phyloP scores from a whole-genome alignment of 495 filamentous ascomycete genomes.

The Staphylotrichum tortipilum region DNA sequence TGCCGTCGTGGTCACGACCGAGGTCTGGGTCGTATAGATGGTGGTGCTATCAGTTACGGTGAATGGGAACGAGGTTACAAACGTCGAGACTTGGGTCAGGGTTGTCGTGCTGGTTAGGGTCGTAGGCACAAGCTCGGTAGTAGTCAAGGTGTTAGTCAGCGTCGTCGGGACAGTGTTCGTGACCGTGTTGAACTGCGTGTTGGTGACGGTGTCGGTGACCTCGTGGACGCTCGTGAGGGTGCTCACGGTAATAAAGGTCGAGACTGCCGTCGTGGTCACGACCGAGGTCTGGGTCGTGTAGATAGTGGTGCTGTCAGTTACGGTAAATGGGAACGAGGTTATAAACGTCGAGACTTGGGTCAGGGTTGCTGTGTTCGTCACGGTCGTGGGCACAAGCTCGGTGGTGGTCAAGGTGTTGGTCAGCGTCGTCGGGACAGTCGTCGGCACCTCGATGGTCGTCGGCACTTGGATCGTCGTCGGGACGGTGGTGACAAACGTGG shows the following conservation, averaged over 20 bases:
- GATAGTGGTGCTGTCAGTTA: conserved; percentile 22
- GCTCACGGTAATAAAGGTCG: conserved; percentile 19
- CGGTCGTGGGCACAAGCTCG: neutral
- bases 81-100: conserved; percentile 10
- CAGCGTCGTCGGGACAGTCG: conserved; percentile 1
- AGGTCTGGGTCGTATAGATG: conserved; percentile 14
- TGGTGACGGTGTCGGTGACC: conserved; percentile 8
- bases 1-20: conserved; percentile 17
- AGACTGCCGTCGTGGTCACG: conserved; percentile 17
- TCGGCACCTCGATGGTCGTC: neutral
- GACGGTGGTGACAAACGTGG: neutral
- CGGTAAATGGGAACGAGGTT: conserved; percentile 18
- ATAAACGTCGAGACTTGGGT: conserved; percentile 15
- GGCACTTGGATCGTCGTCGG: neutral
- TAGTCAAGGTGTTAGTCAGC: neutral
- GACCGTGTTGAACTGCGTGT: too few relatives aligned
- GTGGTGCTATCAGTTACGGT: conserved; percentile 25
- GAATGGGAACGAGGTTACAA: conserved; percentile 17
- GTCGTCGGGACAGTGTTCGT: conserved; percentile 8
- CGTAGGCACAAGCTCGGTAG: conserved; percentile 3
- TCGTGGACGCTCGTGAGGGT: conserved; percentile 20
- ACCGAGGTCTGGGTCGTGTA: conserved; percentile 14
- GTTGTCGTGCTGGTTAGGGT: conserved; percentile 13
- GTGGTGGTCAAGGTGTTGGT: neutral
- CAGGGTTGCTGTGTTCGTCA: conserved; percentile 11